Conservation (phyloP, 139 green algal species). For the Spirogloea muscicola region DNA sequence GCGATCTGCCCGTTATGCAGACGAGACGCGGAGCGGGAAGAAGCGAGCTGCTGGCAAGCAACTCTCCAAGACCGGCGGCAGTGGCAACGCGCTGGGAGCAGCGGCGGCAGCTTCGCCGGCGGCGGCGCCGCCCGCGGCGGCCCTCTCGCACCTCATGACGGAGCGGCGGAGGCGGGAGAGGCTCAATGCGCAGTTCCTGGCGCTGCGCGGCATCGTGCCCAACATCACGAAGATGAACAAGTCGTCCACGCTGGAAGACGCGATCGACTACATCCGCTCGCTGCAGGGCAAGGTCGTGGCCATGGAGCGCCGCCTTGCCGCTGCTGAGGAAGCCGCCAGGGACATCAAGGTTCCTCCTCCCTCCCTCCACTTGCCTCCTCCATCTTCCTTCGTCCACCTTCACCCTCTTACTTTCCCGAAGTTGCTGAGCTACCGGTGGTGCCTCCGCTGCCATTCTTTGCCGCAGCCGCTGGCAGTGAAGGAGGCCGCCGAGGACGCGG, state of each 20-base stretch:
- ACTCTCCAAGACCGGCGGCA: no score
- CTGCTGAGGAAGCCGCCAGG: not conserved
- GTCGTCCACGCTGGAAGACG: slow-evolving; percentile 16
- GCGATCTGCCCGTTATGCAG: no score
- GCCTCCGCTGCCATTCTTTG: not conserved
- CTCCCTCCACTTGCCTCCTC: not conserved
- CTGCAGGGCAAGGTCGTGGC: slow-evolving; percentile 5
- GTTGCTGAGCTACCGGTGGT: no score
- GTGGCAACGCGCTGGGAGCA: no score
- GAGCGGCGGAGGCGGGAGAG: slow-evolving; percentile 5
- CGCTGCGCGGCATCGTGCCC: slow-evolving; percentile 6
- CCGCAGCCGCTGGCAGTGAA: not conserved
- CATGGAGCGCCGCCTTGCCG: not conserved
- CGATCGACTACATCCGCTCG: slow-evolving; percentile 14
- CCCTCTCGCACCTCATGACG: slow-evolving; percentile 21
- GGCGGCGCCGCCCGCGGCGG: not conserved
- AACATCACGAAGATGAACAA: slow-evolving; percentile 31
- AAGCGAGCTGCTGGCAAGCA: no score
- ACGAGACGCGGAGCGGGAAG: no score
- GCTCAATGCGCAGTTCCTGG: slow-evolving; percentile 14
- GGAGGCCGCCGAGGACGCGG: no score
- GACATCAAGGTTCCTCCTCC: not conserved
- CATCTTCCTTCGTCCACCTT: not conserved
- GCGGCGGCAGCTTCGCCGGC: not conserved
- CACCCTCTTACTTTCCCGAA: not conserved